These are phyloP conservation scores for Meyerozyma smithsonii DNA, from an alignment of 1,139 yeast genomes.

Conservation along the genomic window DNA sequence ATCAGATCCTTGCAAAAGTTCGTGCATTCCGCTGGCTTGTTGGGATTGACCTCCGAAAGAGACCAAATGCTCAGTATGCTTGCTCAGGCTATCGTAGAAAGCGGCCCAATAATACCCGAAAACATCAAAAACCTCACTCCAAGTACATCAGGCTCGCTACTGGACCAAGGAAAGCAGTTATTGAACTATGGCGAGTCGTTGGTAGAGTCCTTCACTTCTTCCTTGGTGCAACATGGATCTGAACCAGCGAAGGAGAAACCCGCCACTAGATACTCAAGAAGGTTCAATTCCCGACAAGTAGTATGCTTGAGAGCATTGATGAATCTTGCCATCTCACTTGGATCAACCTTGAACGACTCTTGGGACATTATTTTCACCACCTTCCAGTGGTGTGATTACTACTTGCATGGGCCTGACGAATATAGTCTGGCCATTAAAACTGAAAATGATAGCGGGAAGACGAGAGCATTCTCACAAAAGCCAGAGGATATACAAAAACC, in stretches of 20 bases:
- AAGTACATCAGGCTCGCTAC: conserved; percentile 9
- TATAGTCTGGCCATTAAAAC: conserved; percentile 20
- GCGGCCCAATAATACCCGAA: conserved; percentile 14
- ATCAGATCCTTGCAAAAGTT: conserved; percentile 74
- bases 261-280: conserved; percentile 30
- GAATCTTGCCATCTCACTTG: conserved; percentile 73
- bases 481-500: conserved; percentile 18
- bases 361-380: conserved; percentile 71
- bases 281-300: conserved; percentile 58
- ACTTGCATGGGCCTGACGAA: conserved; percentile 57
- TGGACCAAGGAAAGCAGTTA: conserved; percentile 30
- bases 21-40: conserved; percentile 78
- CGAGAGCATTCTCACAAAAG: neutral
- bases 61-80: conserved; percentile 58
- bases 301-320: conserved; percentile 75
- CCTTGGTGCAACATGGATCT: conserved; percentile 11
- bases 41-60: conserved; percentile 51
- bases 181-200: conserved; percentile 56
- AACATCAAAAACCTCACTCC: conserved; percentile 1
- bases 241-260: neutral
- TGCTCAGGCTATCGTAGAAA: conserved; percentile 48
- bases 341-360: conserved; percentile 58
- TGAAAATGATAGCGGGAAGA: neutral
- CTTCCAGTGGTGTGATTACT: conserved; percentile 71
- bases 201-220: conserved; percentile 52